These are phyloP conservation scores for Nicotiana knightiana DNA, from an alignment of 257 asterid genomes.

Conservation along the genomic window DNA sequence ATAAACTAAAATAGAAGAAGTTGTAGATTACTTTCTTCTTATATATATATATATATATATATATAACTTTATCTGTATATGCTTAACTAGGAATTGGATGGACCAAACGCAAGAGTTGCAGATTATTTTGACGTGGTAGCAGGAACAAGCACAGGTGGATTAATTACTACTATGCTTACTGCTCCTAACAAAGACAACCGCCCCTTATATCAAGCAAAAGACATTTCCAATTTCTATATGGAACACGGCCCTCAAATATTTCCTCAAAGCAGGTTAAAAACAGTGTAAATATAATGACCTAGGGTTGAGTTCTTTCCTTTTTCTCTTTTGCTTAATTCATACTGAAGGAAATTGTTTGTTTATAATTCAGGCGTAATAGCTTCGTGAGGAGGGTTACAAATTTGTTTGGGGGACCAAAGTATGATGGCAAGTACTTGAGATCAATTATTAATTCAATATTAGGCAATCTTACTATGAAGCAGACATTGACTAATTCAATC, in stretches of 20 bases:
- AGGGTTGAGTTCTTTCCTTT: not conserved
- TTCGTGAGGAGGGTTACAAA: constrained; percentile 24
- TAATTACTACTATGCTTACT: constrained; percentile 55
- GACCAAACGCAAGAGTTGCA: constrained; percentile 59
- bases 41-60: too few species aligned
- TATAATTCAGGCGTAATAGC: constrained; percentile 29
- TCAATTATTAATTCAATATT: constrained; percentile 23
- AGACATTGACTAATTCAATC: constrained; percentile 34
- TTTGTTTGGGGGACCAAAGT: constrained; percentile 58
- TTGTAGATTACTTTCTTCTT: not conserved
- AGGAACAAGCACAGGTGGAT: constrained; percentile 78
- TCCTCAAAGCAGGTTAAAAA: constrained; percentile 30
- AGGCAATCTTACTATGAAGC: constrained; percentile 31
- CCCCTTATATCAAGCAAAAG: constrained; percentile 50
- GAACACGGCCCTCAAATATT: constrained; percentile 55
- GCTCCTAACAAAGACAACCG: constrained; percentile 53
- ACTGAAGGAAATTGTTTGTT: not conserved
- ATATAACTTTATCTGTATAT: not conserved
- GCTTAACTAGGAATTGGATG: constrained; percentile 49
- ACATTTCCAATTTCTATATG: constrained; percentile 52
- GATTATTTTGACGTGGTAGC: constrained; percentile 74
- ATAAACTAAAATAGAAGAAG: too few species aligned
- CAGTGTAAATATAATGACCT: not conserved
- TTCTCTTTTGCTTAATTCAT: not conserved
- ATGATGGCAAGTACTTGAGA: constrained; percentile 38